Evolutionary conservation across 1,139 yeast species (phyloP).

Genomic region (Suhomyces bolitotheri): DNA sequence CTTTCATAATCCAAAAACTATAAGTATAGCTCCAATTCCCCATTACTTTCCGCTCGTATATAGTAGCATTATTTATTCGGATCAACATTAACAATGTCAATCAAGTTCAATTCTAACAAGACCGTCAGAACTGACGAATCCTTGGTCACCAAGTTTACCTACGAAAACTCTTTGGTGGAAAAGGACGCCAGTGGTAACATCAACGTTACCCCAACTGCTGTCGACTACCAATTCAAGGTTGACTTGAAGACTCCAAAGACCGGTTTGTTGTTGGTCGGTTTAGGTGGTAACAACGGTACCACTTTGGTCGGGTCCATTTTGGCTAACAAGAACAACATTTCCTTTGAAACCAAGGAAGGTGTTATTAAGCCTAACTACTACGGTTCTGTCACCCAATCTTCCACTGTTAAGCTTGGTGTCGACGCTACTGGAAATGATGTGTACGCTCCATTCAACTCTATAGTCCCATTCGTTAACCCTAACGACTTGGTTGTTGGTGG

Average conservation of each 20-base stretch:
- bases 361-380: slow-evolving; percentile 79
- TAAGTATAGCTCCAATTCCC: slow-evolving; percentile 20
- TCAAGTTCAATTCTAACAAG: slow-evolving; percentile 66
- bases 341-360: slow-evolving; percentile 84
- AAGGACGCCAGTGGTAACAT: slow-evolving; percentile 52
- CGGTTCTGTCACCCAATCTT: slow-evolving; percentile 95
- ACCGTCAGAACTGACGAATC: slow-evolving; percentile 58
- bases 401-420: slow-evolving; percentile 87
- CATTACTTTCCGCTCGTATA: not conserved
- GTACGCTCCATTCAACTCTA: slow-evolving; percentile 87
- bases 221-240: slow-evolving; percentile 82
- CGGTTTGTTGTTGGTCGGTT: slow-evolving; percentile 88
- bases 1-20: slow-evolving; percentile 15
- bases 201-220: slow-evolving; percentile 68
- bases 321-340: slow-evolving; percentile 79
- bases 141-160: slow-evolving; percentile 69
- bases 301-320: slow-evolving; percentile 82
- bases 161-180: slow-evolving; percentile 64
- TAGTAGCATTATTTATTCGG: too few relatives aligned
- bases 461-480: slow-evolving; percentile 87
- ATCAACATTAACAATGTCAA: slow-evolving; percentile 17
- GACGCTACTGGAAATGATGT: slow-evolving; percentile 82
- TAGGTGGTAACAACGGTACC: slow-evolving; percentile 97
- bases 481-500: slow-evolving; percentile 90
- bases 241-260: slow-evolving; percentile 82